These are phyloP conservation scores for Gossypium ekmanianum DNA, from an alignment of 345 rosid species.

Conservation along the genomic window DNA sequence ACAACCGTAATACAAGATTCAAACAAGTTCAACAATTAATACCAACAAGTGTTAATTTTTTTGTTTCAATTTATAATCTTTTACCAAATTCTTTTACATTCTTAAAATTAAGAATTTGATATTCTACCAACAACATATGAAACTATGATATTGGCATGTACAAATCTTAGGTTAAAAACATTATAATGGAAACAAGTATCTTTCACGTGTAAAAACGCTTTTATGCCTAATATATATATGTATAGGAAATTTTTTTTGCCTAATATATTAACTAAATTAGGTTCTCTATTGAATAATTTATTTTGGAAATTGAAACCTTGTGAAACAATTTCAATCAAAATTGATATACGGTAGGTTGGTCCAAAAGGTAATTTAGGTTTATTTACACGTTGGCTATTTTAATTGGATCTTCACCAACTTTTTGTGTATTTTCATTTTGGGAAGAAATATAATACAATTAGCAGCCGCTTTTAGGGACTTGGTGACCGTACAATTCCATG, in stretches of 20 bases:
- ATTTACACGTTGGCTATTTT: not conserved
- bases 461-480: not conserved
- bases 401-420: not conserved
- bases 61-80: too few relatives aligned
- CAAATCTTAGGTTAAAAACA: too few relatives aligned
- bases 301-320: not conserved
- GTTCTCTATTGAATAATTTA: not conserved
- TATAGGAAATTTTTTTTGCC: too few relatives aligned
- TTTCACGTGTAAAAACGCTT: not conserved
- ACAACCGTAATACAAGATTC: too few relatives aligned
- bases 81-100: too few relatives aligned
- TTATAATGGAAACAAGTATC: not conserved
- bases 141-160: too few relatives aligned
- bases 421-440: too few relatives aligned
- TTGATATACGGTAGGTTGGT: not conserved
- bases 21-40: too few relatives aligned
- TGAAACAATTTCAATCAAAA: not conserved
- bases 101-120: too few relatives aligned
- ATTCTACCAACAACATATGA: too few relatives aligned
- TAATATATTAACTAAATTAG: not conserved
- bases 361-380: not conserved
- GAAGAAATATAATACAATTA: not conserved
- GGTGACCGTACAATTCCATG: not conserved
- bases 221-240: not conserved
- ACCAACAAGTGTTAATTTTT: too few relatives aligned